Evolutionary conservation across 2,329 filamentous ascomycete species (phyloP).

Genomic region (Ceratocystis eucalypticola): DNA sequence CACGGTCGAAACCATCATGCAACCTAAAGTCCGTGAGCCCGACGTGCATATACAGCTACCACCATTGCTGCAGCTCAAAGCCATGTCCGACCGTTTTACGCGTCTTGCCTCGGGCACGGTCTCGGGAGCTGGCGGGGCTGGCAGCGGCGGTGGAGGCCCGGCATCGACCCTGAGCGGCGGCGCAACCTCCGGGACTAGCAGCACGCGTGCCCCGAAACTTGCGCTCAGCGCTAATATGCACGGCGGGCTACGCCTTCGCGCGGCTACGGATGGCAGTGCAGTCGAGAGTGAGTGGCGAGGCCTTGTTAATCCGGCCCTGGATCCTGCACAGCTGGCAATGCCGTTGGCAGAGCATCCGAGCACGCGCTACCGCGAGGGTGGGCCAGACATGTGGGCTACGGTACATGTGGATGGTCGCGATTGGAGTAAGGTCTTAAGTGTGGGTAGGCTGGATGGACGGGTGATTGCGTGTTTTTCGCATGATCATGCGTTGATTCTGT

Average conservation of each 20-base stretch:
- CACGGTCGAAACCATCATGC: constrained; percentile 82
- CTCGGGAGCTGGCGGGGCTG: constrained; percentile 2
- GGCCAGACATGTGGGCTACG: constrained; percentile 73
- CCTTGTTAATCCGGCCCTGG: constrained; percentile 75
- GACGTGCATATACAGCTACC: constrained; percentile 91
- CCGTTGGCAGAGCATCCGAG: constrained; percentile 69
- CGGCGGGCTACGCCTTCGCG: constrained; percentile 65
- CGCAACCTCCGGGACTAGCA: constrained; percentile 21
- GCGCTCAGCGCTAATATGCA: constrained; percentile 92
- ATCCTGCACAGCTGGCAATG: constrained; percentile 59
- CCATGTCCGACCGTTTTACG: constrained; percentile 89
- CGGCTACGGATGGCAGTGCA: constrained; percentile 69
- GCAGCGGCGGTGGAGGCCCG: background rate
- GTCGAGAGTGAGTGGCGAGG: constrained; percentile 79
- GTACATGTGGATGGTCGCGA: constrained; percentile 87
- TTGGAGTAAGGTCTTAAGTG: constrained; percentile 88
- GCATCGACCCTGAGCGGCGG: constrained; percentile 18
- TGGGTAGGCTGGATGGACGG: constrained; percentile 73
- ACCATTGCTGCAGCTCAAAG: constrained; percentile 74
- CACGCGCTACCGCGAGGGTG: constrained; percentile 60
- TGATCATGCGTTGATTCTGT: constrained; percentile 67
- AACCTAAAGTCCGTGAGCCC: constrained; percentile 78
- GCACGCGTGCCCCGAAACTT: constrained; percentile 45
- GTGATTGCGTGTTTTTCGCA: constrained; percentile 87
- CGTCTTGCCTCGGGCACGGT: constrained; percentile 53